Conservation (phyloP, 148 eudicot species). For the Tetragonia tetragonoides region DNA sequence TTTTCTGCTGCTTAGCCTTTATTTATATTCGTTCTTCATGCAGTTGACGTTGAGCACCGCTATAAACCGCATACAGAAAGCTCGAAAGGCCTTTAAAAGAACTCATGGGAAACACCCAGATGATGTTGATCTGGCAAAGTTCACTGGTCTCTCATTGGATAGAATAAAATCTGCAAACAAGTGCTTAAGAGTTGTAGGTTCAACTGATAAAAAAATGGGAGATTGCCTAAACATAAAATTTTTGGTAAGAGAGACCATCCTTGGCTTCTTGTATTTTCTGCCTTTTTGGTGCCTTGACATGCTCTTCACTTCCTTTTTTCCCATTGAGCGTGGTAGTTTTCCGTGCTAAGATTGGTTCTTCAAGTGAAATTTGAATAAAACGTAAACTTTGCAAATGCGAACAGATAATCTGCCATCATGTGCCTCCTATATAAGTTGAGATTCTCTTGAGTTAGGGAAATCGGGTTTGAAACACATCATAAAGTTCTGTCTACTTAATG, state of each 20-base stretch:
- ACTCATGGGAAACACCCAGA: constrained; percentile 59
- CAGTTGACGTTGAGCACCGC: constrained; percentile 60
- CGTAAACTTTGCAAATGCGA: background rate
- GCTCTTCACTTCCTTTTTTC: background rate
- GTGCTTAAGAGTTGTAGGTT: constrained; percentile 79
- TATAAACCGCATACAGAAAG: constrained; percentile 64
- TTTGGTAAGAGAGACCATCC: constrained; percentile 41
- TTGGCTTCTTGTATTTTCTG: background rate
- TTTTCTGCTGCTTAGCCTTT: background rate
- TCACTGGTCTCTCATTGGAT: constrained; percentile 68
- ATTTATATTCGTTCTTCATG: constrained; percentile 17
- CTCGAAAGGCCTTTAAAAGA: constrained; percentile 54
- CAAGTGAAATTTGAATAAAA: too few species aligned
- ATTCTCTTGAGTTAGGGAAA: background rate
- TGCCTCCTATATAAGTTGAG: background rate
- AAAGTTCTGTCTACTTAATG: background rate
- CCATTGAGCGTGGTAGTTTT: too few species aligned
- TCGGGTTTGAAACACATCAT: background rate
- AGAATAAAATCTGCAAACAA: constrained; percentile 59
- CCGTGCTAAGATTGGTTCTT: too few species aligned
- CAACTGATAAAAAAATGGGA: constrained; percentile 62
- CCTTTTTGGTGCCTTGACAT: background rate
- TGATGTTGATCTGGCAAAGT: constrained; percentile 65
- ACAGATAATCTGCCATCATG: background rate
- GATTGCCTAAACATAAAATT: constrained; percentile 38